These are phyloP conservation scores for Candida hispaniensis DNA, from an alignment of 805 yeast species.

Conservation along the genomic window DNA sequence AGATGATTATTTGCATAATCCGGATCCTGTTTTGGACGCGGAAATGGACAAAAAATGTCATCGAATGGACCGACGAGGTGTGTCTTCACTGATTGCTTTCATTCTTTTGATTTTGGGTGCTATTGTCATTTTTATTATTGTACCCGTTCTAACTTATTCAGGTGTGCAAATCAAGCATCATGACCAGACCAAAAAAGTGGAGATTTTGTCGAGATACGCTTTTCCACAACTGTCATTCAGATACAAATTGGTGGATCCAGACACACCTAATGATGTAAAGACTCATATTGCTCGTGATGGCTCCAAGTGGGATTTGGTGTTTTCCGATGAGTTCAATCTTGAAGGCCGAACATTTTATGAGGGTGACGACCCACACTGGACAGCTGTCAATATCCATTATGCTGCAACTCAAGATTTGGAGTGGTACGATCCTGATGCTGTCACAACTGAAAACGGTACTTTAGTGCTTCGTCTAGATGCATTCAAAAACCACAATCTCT, in stretches of 20 bases:
- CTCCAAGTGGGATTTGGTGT: constrained; percentile 61
- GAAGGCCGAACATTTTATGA: constrained; percentile 85
- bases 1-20: constrained; percentile 92
- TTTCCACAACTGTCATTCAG: constrained; percentile 72
- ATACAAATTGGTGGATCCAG: constrained; percentile 52
- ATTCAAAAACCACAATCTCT: constrained; percentile 62
- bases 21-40: constrained; percentile 90
- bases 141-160: constrained; percentile 63
- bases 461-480: constrained; percentile 68
- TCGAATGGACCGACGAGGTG: constrained; percentile 31
- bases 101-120: constrained; percentile 49
- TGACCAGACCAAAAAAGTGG: constrained; percentile 63
- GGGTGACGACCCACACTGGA: constrained; percentile 88
- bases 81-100: constrained; percentile 32
- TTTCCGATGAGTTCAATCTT: constrained; percentile 82
- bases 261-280: constrained; percentile 48
- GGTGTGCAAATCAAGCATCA: constrained; percentile 71
- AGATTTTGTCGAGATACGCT: constrained; percentile 82
- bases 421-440: constrained; percentile 94
- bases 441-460: constrained; percentile 64
- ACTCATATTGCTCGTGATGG: constrained; percentile 51
- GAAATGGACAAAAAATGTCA: constrained; percentile 45
- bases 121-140: constrained; percentile 58
- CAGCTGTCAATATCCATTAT: constrained; percentile 73
- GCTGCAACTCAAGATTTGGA: constrained; percentile 84